Percentiles rank a stretch among this genome's conserved stretches.
Conservation (phyloP, 305 asterid species). For the Rubia balearica region DNA sequence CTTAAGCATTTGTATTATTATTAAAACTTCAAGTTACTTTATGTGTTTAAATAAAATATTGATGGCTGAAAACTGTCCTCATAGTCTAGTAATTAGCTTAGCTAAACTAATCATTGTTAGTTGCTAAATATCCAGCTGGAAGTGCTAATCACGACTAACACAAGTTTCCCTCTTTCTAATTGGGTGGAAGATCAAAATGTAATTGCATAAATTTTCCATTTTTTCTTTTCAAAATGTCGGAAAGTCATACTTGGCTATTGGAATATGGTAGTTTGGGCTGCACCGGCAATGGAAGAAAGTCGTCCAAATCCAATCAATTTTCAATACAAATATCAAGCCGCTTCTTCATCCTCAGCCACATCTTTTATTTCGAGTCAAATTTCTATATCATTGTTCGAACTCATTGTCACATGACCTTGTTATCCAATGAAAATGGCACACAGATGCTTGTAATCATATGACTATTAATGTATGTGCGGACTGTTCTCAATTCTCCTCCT, state of each 20-base stretch:
- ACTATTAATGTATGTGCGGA: background rate
- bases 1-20: too few relatives aligned
- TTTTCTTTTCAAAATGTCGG: background rate
- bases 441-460: background rate
- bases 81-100: background rate
- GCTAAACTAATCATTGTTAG: background rate
- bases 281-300: background rate
- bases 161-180: background rate
- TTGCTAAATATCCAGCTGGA: background rate
- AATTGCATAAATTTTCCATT: background rate
- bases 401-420: background rate
- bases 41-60: background rate
- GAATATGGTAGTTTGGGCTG: background rate
- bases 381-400: background rate
- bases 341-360: slow-evolving; percentile 25
- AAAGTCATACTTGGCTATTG: slow-evolving; percentile 6
- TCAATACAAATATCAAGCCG: slow-evolving; percentile 12
- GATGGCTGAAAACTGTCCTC: background rate
- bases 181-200: background rate
- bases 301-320: background rate
- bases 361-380: background rate
- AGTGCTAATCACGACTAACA: background rate
- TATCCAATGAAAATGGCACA: background rate
- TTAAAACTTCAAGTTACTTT: background rate
- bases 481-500: background rate